phyloP scores from a whole-genome alignment of 2,329 filamentous ascomycete species.

The Aureobasidium namibiae region DNA sequence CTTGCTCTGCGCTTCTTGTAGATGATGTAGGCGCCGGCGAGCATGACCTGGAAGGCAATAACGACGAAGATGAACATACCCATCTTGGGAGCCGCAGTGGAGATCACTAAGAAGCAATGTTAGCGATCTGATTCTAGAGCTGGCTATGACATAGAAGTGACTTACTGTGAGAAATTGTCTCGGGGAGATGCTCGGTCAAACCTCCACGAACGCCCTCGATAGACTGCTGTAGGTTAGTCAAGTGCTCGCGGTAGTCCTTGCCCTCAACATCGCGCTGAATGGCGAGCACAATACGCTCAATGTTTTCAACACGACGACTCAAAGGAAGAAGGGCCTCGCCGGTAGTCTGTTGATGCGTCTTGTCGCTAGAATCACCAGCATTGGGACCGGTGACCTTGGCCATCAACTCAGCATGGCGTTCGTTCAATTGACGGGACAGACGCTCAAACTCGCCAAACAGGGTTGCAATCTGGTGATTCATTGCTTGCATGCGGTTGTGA shows the following conservation, averaged over 20 bases:
- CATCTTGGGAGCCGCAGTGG: slow-evolving; percentile 48
- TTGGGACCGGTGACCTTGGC: background rate
- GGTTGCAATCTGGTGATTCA: slow-evolving; percentile 59
- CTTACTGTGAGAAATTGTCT: slow-evolving; percentile 43
- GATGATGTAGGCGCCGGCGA: slow-evolving; percentile 60
- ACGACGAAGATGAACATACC: slow-evolving; percentile 61
- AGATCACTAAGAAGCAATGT: slow-evolving; percentile 35
- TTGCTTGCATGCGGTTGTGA: slow-evolving; percentile 69
- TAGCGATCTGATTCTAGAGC: background rate
- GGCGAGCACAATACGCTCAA: slow-evolving; percentile 43
- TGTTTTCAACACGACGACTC: slow-evolving; percentile 41
- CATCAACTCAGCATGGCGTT: slow-evolving; percentile 48
- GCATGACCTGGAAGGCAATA: slow-evolving; percentile 63
- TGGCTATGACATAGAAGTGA: slow-evolving; percentile 2
- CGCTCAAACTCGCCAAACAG: slow-evolving; percentile 51
- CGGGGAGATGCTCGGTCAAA: slow-evolving; percentile 44
- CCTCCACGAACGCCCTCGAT: slow-evolving; percentile 47
- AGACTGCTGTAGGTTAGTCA: slow-evolving; percentile 46
- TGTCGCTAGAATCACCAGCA: background rate
- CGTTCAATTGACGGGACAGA: slow-evolving; percentile 44
- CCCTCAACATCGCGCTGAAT: slow-evolving; percentile 48
- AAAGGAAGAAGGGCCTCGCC: slow-evolving; percentile 16
- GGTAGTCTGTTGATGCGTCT: background rate
- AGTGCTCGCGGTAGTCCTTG: slow-evolving; percentile 48
- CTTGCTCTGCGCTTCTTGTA: slow-evolving; percentile 73